Percentiles rank a stretch among this genome's conserved stretches.
Conservation (phyloP, 2,329 filamentous ascomycete genomes). For the Thyridium curvatum region DNA sequence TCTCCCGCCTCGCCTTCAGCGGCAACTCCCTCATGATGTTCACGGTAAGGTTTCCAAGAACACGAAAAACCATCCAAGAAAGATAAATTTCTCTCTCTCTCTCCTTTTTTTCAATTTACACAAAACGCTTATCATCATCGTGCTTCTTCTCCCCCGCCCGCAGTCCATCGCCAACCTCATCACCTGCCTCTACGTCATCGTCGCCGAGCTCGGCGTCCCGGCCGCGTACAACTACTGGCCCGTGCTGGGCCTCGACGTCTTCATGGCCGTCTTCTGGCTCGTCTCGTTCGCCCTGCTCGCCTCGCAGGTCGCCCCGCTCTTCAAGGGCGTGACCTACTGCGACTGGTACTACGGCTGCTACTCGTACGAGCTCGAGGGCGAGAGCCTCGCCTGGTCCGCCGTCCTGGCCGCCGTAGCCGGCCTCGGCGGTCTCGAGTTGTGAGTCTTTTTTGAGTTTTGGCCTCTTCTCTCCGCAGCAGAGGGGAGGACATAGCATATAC, state of each 20-base stretch:
- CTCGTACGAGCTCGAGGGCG: constrained; percentile 9
- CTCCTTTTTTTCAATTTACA: too few species aligned
- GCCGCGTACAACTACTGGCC: constrained; percentile 47
- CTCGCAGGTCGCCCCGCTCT: constrained; percentile 21
- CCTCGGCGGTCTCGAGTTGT: constrained; percentile 37
- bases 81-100: constrained; percentile 8
- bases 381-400: constrained; percentile 9
- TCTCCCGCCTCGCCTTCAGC: constrained; percentile 22
- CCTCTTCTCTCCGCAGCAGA: background rate
- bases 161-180: constrained; percentile 37
- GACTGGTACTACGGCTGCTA: constrained; percentile 16
- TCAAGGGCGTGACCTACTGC: constrained; percentile 13
- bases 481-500: too few species aligned
- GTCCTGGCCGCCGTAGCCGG: constrained; percentile 28
- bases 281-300: constrained; percentile 34
- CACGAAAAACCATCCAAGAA: constrained; percentile 1
- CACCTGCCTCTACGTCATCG: constrained; percentile 37
- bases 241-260: constrained; percentile 42
- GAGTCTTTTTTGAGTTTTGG: constrained; percentile 14
- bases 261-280: constrained; percentile 48
- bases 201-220: constrained; percentile 32
- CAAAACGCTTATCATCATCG: constrained; percentile 3
- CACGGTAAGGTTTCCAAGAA: constrained; percentile 24
- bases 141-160: background rate
- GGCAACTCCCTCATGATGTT: constrained; percentile 27